Conservation (phyloP, 768 basidiomycete genomes). For the Thelephora aurantiotincta region DNA sequence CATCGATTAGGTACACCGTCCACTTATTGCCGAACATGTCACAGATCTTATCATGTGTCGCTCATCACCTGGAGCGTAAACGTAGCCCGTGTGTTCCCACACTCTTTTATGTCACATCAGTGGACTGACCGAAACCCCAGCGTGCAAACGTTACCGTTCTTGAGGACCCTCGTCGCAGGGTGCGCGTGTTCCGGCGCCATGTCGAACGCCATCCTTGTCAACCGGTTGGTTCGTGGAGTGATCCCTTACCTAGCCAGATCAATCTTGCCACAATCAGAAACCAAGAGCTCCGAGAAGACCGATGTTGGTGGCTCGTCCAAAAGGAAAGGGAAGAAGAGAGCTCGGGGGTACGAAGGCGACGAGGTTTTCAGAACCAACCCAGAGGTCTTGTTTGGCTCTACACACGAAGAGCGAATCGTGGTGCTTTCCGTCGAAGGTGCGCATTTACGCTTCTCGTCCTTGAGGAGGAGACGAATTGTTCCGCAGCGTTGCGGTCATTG, state of each 20-base stretch:
- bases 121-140: slow-evolving; percentile 10
- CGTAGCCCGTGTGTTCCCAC: neutral
- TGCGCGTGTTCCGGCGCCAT: slow-evolving; percentile 29
- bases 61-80: neutral
- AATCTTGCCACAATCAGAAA: slow-evolving; percentile 11
- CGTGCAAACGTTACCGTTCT: slow-evolving; percentile 24
- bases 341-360: slow-evolving; percentile 61
- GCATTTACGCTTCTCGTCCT: slow-evolving; percentile 18
- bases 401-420: slow-evolving; percentile 33
- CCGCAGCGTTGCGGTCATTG: slow-evolving; percentile 33
- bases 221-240: slow-evolving; percentile 40
- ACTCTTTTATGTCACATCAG: neutral
- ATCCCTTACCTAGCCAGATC: slow-evolving; percentile 34
- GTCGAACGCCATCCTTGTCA: slow-evolving; percentile 32
- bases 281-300: neutral
- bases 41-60: neutral
- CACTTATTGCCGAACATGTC: neutral
- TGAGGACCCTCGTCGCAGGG: slow-evolving; percentile 30
- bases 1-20: neutral
- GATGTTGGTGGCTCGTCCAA: neutral
- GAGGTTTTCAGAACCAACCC: slow-evolving; percentile 45
- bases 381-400: slow-evolving; percentile 30
- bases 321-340: slow-evolving; percentile 57
- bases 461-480: slow-evolving; percentile 2
- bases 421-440: slow-evolving; percentile 45